Base-by-base conservation (phyloP, 768 basidiomycete species). In the Boletus sp. region DNA sequence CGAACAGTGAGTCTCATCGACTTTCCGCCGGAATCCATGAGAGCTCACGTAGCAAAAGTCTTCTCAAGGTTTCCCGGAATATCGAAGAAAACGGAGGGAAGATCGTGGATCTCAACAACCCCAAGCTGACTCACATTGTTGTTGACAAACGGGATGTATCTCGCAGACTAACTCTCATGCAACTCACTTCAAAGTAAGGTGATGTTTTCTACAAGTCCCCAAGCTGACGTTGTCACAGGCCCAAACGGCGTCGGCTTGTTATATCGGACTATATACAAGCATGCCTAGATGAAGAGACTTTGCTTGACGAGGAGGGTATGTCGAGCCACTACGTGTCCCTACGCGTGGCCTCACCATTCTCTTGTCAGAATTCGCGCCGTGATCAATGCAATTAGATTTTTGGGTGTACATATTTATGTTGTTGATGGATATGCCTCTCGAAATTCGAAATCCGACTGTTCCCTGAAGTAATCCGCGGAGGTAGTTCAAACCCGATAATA, bases 51-150 rank as follows among this genome's bases (percentile, higher is more conserved):
- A 3, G 39, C 32, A 4, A 2, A 61, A 94, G 93, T 37, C 83
- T 94, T 53, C 60, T 63, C 30, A 69, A 83, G 52, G 60, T 88
- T 7, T 72, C 76, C 12, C 75, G 74, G 52, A 66, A 79, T 10
- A 86, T 97, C 54, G 71, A 62, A 28, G 76, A 81, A 14, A 84
- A 92, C 61, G 94, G 94, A 42, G 95, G 95, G 1, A 80, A 74
- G 48, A 64, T 94, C 8, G 85, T 80, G 11, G 82, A 80, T 53
- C 76, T 97, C 4, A 74, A 81, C 53, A 85, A 97, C 50, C 80
- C 87, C 24, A 91, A 87, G 67, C 76, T 98, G 40, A 96, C 94
- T 0, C 95, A 98, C 70, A 73, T 96, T 45, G 76, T 97, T 41
- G 68, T 94, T 52, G 90, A 94, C 74, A 90, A 90, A 72, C 84